Evolutionary conservation across 306 rosid genomes (phyloP).

Genomic region (Castanea mollissima): DNA sequence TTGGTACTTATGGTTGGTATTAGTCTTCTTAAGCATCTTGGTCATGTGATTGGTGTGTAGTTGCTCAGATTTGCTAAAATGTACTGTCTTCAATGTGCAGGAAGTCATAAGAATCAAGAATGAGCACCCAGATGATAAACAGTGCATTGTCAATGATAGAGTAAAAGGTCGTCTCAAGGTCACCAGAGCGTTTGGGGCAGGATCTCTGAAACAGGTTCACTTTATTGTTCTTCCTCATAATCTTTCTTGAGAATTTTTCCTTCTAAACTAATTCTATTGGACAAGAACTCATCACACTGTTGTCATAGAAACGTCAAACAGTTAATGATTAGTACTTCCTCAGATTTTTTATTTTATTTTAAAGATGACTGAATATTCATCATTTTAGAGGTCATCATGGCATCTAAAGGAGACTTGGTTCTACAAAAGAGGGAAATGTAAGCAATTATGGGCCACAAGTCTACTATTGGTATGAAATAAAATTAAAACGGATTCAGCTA

Average conservation of each 20-base stretch:
- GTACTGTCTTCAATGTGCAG: slow-evolving; percentile 42
- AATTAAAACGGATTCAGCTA: too few relatives aligned
- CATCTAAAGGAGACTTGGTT: not conserved
- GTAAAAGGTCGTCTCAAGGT: slow-evolving; percentile 97
- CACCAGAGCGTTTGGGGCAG: slow-evolving; percentile 97
- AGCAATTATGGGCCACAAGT: too few relatives aligned
- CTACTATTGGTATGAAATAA: too few relatives aligned
- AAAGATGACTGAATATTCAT: not conserved
- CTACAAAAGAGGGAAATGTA: not conserved
- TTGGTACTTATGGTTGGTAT: not conserved
- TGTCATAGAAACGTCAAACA: not conserved
- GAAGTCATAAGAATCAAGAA: slow-evolving; percentile 84
- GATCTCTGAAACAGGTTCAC: slow-evolving; percentile 90
- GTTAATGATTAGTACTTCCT: not conserved
- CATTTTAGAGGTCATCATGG: not conserved
- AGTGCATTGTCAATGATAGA: slow-evolving; percentile 84
- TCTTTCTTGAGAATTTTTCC: not conserved
- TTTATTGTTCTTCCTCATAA: slow-evolving; percentile 11
- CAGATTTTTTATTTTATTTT: not conserved
- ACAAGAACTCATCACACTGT: not conserved
- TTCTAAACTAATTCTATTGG: slow-evolving; percentile 11
- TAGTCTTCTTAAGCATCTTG: slow-evolving; percentile 2
- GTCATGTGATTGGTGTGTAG: slow-evolving; percentile 14
- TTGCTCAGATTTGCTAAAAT: slow-evolving; percentile 21
- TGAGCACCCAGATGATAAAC: slow-evolving; percentile 92